Base-by-base conservation (phyloP, 495 filamentous ascomycete genomes). In the Hyphodiscus hymeniophilus region DNA sequence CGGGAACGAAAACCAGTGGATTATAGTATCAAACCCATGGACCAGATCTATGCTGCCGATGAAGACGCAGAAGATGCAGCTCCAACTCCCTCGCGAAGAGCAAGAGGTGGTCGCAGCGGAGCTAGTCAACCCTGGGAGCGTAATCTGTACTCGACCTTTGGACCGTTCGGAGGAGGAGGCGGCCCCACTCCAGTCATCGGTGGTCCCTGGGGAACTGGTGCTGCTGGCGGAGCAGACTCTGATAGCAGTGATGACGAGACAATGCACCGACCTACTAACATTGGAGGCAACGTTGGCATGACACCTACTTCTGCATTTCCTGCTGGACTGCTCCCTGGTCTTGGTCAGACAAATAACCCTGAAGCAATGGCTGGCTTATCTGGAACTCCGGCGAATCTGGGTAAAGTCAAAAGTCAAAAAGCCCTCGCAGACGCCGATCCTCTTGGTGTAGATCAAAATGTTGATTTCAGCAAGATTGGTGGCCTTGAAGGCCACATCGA, bases 211-310 rank as follows among this genome's bases (percentile, higher is more conserved):
- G 86, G 82, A 24, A 77, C 78, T 53, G 80, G 69, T n/a, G 82
- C 87, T 7, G 75, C 78, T 38, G 88, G 82, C 21, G 85, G 85
- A 50, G 84, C 79, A 8, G 90, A 97, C 55, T 94, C 89, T 16
- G 92, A 98, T 59, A 96, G 89, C 61, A 97, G 94, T 58, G 92
- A 98, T 53, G 94, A 98, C 51, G 92, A 98, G 58, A 72, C 69
- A 51, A 74, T 75, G 49, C 73, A 76, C 24, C 73, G 80, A 20
- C 67, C 67, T 21, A 56, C 65, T 8, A 75, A 70, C 20, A 58
- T 75, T 38, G 80, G 79, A 32, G 82, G 81, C 20, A 67, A 76
- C 47, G 63, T 82, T 18, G 84, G 84, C 48, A 85, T 87, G 82
- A 87, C 85, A 3, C 80, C 84, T n/a, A 82, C 82, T 3, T 74